Evolutionary conservation across 768 basidiomycete genomes (phyloP).

Genomic region (Leccinum sublutescens): DNA sequence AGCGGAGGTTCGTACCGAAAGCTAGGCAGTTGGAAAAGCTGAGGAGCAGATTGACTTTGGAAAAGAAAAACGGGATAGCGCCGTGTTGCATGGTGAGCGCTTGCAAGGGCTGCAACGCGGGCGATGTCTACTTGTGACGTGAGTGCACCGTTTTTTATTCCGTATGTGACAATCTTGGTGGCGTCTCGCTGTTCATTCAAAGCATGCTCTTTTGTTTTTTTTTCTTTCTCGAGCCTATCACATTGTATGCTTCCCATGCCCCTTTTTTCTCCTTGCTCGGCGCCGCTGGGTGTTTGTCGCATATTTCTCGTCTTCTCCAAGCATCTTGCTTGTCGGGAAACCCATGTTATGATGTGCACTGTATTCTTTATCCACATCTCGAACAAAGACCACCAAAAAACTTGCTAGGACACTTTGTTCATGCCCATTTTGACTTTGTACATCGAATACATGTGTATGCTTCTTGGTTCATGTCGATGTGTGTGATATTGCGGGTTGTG

Average conservation of each 20-base stretch:
- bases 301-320: constrained; percentile 18
- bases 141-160: constrained; percentile 11
- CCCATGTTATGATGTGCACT: constrained; percentile 22
- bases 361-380: constrained; percentile 27
- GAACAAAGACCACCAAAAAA: constrained; percentile 5
- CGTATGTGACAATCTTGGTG: constrained; percentile 4
- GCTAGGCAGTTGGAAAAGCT: constrained; percentile 67
- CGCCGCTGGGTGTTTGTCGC: constrained; percentile 14
- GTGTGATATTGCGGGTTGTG: background rate
- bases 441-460: constrained; percentile 24
- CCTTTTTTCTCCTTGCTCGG: constrained; percentile 5
- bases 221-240: constrained; percentile 4
- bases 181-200: constrained; percentile 8
- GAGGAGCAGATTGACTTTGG: constrained; percentile 49
- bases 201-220: constrained; percentile 3
- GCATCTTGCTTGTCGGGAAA: constrained; percentile 6
- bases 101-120: constrained; percentile 29
- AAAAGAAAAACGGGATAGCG: constrained; percentile 20
- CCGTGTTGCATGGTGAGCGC: constrained; percentile 27
- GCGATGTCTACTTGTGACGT: constrained; percentile 29
- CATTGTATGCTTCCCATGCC: constrained; percentile 25
- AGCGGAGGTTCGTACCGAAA: constrained; percentile 53
- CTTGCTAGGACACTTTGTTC: constrained; percentile 22
- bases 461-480: background rate
- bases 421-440: constrained; percentile 24